Percentiles rank a stretch among this genome's conserved stretches.
These are phyloP conservation scores for Sphagnum contortum DNA, from an alignment of 225 moss, liverwort and hornwort species.

Conservation along the genomic window DNA sequence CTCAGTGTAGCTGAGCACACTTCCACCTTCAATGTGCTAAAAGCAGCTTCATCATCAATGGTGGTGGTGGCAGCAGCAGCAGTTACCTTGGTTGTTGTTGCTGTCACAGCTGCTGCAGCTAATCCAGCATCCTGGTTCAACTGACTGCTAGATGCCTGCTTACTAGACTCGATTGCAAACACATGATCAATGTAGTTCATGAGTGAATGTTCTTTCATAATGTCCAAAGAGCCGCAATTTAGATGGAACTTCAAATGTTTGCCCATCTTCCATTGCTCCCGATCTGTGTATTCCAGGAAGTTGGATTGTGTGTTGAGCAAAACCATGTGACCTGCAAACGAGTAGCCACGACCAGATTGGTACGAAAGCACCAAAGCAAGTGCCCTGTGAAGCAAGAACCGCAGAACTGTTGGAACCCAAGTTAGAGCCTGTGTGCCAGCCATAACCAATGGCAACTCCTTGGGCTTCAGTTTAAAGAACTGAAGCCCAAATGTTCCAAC, in stretches of 20 bases:
- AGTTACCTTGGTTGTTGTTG: conserved; percentile 14
- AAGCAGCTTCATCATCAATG: too few relatives aligned
- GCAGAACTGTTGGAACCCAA: conserved; percentile 66
- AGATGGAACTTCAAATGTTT: conserved; percentile 75
- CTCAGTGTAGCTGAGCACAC: conserved; percentile 72
- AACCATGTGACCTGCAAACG: conserved; percentile 98
- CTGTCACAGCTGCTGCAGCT: conserved; percentile 30
- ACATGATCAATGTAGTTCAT: conserved; percentile 92
- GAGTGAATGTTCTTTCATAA: conserved; percentile 71
- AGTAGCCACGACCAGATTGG: conserved; percentile 90
- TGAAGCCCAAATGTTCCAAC: conserved; percentile 65
- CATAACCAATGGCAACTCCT: conserved; percentile 55
- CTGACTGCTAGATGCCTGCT: conserved; percentile 24
- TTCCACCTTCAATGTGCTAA: conserved; percentile 52
- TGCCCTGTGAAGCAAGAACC: conserved; percentile 79
- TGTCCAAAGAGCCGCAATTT: conserved; percentile 68
- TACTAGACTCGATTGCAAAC: conserved; percentile 55
- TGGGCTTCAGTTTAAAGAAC: conserved; percentile 63
- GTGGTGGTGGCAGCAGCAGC: neutral
- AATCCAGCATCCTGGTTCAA: conserved; percentile 47
- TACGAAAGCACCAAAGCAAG: conserved; percentile 83
- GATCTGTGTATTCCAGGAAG: conserved; percentile 77
- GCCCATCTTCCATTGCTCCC: conserved; percentile 76
- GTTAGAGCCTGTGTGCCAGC: conserved; percentile 68
- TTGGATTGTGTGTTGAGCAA: conserved; percentile 73